Evolutionary conservation across 106 monocot genomes (phyloP), one percentile per base, ranked within the genome.

Genomic region (Amphibolis antarctica): DNA sequence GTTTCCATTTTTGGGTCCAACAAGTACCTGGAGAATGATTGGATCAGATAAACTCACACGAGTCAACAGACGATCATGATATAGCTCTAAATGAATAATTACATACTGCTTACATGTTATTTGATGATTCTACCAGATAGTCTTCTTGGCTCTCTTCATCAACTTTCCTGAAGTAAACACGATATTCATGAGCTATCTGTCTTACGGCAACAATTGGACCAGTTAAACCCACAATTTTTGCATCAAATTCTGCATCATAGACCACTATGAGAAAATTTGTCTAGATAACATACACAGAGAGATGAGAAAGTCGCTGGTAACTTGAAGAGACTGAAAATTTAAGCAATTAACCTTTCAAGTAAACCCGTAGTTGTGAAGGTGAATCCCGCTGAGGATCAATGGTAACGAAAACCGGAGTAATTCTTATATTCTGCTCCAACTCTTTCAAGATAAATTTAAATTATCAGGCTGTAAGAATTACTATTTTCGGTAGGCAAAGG

Each of bases 331-430:
- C 27, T 27, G 62, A 31, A 21, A 11, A 42, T n/a, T 19, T 14
- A 0, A 43, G 18, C n/a, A 58, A 83, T 60, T 65, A 30, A 90
- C 96, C 96, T 73, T 67, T 68, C 60, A 98, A 81, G 70, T 87
- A 98, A 58, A 82, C 86, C 62, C 51, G 75, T 5, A 98, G 84
- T 70, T 98, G 90, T 66, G 82, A 75, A 49, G 84, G 70, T 4
- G 80, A 74, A 75, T 98, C 96, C 53, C 96, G 83, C 25, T 90
- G 84, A 75, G 89, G 90, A 85, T 98, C 90, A 63, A 96, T 79
- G 24, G 86, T 87, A 42, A 98, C 69, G 77, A 80, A 98, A 56
- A 90, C 69, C 28, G 87, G 96, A 57, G 64, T 82, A n/a, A 87
- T 74, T 73, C 82, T 81, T 46, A 86, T 11, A 19, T 82, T 79